A percentile compares a stretch with the other conserved stretches of the same genome.
phyloP scores from a whole-genome alignment of 768 basidiomycete species.

The Neoboletus magnificus region DNA sequence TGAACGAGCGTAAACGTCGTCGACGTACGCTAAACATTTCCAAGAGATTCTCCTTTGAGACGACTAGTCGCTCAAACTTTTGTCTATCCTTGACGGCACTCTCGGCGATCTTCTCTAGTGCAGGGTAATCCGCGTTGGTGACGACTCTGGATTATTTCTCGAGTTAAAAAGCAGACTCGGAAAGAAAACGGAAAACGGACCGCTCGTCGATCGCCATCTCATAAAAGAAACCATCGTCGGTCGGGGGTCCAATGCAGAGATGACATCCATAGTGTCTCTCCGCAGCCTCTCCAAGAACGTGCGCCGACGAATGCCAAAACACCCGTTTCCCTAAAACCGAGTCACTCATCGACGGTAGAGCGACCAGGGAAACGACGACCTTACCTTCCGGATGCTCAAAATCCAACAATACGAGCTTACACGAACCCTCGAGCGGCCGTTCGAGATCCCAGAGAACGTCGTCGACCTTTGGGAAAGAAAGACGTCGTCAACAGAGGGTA shows the following conservation, averaged over 20 bases:
- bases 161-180: neutral
- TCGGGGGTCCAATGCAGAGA: slow-evolving; percentile 94
- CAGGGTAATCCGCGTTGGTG: slow-evolving; percentile 77
- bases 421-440: slow-evolving; percentile 84
- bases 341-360: neutral
- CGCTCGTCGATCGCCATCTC: slow-evolving; percentile 91
- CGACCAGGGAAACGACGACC: neutral
- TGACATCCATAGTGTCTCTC: slow-evolving; percentile 97
- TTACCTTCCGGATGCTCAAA: slow-evolving; percentile 87
- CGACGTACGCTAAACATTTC: slow-evolving; percentile 91
- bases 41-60: slow-evolving; percentile 91
- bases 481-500: neutral
- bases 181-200: slow-evolving; percentile 32
- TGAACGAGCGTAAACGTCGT: neutral
- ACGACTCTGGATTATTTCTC: slow-evolving; percentile 56
- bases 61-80: slow-evolving; percentile 90
- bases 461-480: slow-evolving; percentile 51
- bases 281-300: slow-evolving; percentile 94
- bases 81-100: slow-evolving; percentile 93
- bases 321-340: slow-evolving; percentile 75
- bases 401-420: slow-evolving; percentile 80
- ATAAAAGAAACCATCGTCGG: slow-evolving; percentile 98
- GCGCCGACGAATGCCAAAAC: slow-evolving; percentile 99
- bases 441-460: slow-evolving; percentile 92
- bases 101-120: slow-evolving; percentile 86